Evolutionary conservation across 495 filamentous ascomycete species (phyloP).

Genomic region (Lasiosphaeria miniovina): DNA sequence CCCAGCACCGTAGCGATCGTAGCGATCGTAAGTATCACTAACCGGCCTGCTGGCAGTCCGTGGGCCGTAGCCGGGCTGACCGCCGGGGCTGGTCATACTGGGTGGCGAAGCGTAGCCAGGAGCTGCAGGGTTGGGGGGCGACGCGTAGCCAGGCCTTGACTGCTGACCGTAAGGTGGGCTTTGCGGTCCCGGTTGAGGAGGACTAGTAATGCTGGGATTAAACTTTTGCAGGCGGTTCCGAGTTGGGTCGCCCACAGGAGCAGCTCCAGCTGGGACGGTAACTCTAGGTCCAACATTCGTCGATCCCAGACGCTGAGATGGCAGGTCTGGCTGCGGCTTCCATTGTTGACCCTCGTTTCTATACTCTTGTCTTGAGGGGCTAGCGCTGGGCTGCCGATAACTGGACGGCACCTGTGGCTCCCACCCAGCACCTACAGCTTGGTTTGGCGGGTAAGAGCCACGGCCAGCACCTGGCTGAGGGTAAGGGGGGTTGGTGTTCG

Average conservation of each 20-base stretch:
- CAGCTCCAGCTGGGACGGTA: conserved; percentile 10
- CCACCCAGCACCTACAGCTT: conserved; percentile 38
- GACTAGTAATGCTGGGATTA: conserved; percentile 27
- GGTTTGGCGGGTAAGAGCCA: neutral
- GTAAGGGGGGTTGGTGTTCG: conserved; percentile 15
- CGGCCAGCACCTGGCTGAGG: conserved; percentile 15
- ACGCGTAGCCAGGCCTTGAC: conserved; percentile 3
- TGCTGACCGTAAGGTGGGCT: conserved; percentile 29
- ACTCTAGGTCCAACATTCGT: conserved; percentile 12
- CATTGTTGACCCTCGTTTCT: conserved; percentile 11
- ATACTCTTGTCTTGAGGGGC: conserved; percentile 23
- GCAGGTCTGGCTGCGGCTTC: conserved; percentile 7
- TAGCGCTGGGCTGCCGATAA: conserved; percentile 43
- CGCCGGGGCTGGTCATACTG: neutral
- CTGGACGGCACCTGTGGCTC: conserved; percentile 40
- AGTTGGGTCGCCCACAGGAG: conserved; percentile 26
- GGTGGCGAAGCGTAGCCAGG: conserved; percentile 14
- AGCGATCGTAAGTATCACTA: conserved; percentile 25
- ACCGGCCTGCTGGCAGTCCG: conserved; percentile 24
- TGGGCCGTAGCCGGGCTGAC: conserved; percentile 25
- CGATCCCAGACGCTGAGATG: conserved; percentile 15
- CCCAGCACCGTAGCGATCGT: conserved; percentile 19
- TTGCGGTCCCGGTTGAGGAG: conserved; percentile 19
- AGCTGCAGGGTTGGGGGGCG: too few species aligned
- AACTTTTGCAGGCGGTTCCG: conserved; percentile 39